A percentile compares a stretch with the other conserved stretches of the same genome.
Evolutionary conservation across 805 yeast genomes (phyloP).

Genomic region (Komagataella mondaviorum): DNA sequence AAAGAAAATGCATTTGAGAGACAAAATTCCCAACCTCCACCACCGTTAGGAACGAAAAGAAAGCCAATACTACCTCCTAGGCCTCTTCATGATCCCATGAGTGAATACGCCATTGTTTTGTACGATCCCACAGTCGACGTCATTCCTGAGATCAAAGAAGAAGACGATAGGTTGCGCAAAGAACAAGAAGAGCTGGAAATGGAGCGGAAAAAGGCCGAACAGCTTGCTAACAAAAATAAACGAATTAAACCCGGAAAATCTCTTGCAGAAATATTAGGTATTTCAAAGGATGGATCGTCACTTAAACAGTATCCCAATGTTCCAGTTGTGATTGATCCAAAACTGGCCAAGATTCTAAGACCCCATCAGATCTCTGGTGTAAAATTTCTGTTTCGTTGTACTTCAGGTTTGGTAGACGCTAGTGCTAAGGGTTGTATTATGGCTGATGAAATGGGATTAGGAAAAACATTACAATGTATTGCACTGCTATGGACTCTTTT

Average conservation of each 20-base stretch:
- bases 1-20: constrained; percentile 18
- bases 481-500: constrained; percentile 87
- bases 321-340: constrained; percentile 93
- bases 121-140: constrained; percentile 91
- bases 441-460: constrained; percentile 98
- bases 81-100: constrained; percentile 90
- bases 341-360: constrained; percentile 65
- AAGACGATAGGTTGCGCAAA: constrained; percentile 11
- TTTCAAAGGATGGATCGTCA: constrained; percentile 36
- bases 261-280: constrained; percentile 71
- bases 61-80: constrained; percentile 64
- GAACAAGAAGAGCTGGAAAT: constrained; percentile 11
- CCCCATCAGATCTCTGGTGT: constrained; percentile 98
- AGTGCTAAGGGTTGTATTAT: constrained; percentile 90
- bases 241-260: constrained; percentile 40
- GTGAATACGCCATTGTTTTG: constrained; percentile 85
- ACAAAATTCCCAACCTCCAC: constrained; percentile 37
- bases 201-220: constrained; percentile 11
- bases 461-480: constrained; percentile 83
- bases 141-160: constrained; percentile 17
- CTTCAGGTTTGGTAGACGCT: constrained; percentile 73
- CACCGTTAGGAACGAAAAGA: constrained; percentile 75
- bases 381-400: constrained; percentile 78
- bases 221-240: constrained; percentile 6
- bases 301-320: constrained; percentile 61